Conservation (phyloP, 2,329 filamentous ascomycete species). For the Botryotinia calthae region DNA sequence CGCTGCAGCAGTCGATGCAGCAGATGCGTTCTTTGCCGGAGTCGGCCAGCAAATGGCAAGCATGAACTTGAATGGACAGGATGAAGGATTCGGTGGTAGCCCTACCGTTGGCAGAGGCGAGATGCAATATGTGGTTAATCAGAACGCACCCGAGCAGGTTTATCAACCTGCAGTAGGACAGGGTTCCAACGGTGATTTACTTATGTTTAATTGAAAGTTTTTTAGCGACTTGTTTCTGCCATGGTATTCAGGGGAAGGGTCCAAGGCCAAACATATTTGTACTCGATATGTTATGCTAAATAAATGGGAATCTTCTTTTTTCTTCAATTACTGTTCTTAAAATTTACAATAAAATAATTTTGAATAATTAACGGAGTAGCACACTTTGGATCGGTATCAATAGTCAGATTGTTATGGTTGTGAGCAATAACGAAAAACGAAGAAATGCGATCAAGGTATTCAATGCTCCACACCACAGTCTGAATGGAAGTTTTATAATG, state of each 20-base stretch:
- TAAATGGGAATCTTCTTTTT: neutral
- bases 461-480: neutral
- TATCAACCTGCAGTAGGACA: slow-evolving; percentile 66
- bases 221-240: slow-evolving; percentile 1
- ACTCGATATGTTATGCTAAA: slow-evolving; percentile 12
- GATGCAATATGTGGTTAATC: slow-evolving; percentile 71
- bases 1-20: slow-evolving; percentile 73
- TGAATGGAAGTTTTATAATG: too few species aligned
- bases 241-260: neutral
- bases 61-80: slow-evolving; percentile 60
- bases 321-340: neutral
- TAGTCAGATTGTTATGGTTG: neutral
- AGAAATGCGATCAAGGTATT: neutral
- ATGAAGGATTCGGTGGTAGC: slow-evolving; percentile 61
- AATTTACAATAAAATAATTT: neutral
- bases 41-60: slow-evolving; percentile 72
- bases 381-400: neutral
- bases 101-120: slow-evolving; percentile 48
- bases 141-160: slow-evolving; percentile 73
- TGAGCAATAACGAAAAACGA: neutral
- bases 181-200: slow-evolving; percentile 67
- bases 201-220: slow-evolving; percentile 39
- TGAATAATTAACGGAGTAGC: neutral
- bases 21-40: slow-evolving; percentile 84
- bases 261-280: slow-evolving; percentile 1